Evolutionary conservation across 352 stramenopile genomes (phyloP), one percentile per base, ranked within the genome.

Genomic region (Bremia lactucae): DNA sequence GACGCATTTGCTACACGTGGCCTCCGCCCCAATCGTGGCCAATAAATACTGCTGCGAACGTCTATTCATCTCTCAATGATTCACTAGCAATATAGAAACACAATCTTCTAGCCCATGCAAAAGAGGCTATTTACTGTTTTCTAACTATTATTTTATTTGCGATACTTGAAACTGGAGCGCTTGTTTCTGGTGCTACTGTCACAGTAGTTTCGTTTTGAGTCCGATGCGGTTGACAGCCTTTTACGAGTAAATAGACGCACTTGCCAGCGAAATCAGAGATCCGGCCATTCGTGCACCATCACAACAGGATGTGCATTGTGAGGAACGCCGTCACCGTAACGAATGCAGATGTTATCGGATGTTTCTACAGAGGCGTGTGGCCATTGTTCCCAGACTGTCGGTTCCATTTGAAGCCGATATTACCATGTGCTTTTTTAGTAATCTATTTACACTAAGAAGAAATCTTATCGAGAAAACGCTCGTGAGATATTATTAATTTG

Each of bases 261-360:
- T 6, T 68, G 62, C 72, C 75, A 85, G 6, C 70, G 70, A 34
- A 82, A 85, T 72, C 72, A 87, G 26, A 87, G 52, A 45, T 88
- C 75, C 7, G 75, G 75, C 66, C 70, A 88, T 1, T 72, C 75
- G 42, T 88, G 76, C 33, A 88, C 62, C 46, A 86, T 55, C 28
- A 88, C 63, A 6, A 84, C 49, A 1, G 72, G 60, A 26, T 77
- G 45, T 14, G 28, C 69, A 34, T 84, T 58, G 15, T 40, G 42
- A 20, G 62, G 72, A 14, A 70, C 70, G 1, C 70, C 71, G 26
- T 83, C 65, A 33, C 85, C 62, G 33, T 72, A 87, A 42, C 83
- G 72, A 2, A 87, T 13, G 2, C 41, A 52, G 20, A 81, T 53
- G 4, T 53, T 58, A 11, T 59, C 43, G 8, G 46, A 29, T 19